These are phyloP conservation scores for Noccaea bulbosa DNA, from an alignment of 345 rosid genomes.

Conservation along the genomic window DNA sequence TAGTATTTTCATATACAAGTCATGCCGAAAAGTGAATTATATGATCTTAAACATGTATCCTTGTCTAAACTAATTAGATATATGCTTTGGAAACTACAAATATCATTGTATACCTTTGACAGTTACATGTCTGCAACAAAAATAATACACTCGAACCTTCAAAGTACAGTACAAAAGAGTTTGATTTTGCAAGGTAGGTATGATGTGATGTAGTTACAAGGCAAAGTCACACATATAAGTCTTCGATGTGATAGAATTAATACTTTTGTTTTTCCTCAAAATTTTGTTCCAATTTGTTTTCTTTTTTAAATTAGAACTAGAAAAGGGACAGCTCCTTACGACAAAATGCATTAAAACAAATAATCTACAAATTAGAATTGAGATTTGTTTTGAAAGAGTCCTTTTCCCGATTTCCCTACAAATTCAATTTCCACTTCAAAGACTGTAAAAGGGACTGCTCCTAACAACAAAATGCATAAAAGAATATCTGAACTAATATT, in stretches of 20 bases:
- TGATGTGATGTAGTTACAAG: constrained; percentile 36
- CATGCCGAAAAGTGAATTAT: constrained; percentile 16
- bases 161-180: constrained; percentile 5
- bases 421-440: constrained; percentile 7
- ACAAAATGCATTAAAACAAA: constrained; percentile 18
- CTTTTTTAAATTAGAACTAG: neutral
- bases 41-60: neutral
- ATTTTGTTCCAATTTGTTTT: neutral
- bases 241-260: neutral
- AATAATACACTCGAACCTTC: constrained; percentile 2
- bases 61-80: neutral
- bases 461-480: constrained; percentile 30
- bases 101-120: neutral
- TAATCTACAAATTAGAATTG: neutral
- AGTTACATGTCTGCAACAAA: constrained; percentile 22
- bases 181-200: constrained; percentile 28
- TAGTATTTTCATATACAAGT: neutral
- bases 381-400: neutral
- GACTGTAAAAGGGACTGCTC: constrained; percentile 32
- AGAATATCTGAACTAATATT: neutral
- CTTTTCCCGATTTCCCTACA: neutral
- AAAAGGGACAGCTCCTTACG: constrained; percentile 24
- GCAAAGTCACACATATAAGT: constrained; percentile 20
- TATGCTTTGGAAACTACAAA: constrained; percentile 1
- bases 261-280: neutral